A percentile compares a stretch with the other conserved stretches of the same genome.
Evolutionary conservation across 2,329 filamentous ascomycete species (phyloP).

Genomic region (Cadophora sp.): DNA sequence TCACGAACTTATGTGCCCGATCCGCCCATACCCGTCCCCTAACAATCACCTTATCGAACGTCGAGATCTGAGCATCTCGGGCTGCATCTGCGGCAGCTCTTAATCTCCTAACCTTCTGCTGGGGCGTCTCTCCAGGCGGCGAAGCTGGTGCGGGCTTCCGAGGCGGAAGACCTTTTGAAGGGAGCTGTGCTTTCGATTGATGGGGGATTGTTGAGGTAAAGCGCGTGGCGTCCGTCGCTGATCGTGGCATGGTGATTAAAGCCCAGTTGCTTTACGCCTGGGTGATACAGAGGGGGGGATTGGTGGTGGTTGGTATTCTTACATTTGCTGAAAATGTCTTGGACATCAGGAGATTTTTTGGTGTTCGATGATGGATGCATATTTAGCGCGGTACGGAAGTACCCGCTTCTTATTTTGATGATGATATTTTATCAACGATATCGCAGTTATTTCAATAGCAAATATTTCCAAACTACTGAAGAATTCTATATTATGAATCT

Average conservation of each 20-base stretch:
- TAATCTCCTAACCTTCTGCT: slow-evolving; percentile 46
- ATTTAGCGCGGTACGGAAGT: slow-evolving; percentile 35
- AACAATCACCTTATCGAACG: slow-evolving; percentile 43
- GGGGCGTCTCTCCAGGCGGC: slow-evolving; percentile 46
- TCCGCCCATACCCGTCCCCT: slow-evolving; percentile 47
- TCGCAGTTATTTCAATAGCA: neutral
- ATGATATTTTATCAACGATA: neutral
- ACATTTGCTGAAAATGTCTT: slow-evolving; percentile 30
- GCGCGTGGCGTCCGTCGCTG: slow-evolving; percentile 80
- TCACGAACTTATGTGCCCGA: slow-evolving; percentile 46
- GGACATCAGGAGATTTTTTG: slow-evolving; percentile 38
- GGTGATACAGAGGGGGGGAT: slow-evolving; percentile 9
- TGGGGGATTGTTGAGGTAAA: slow-evolving; percentile 76
- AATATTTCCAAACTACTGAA: neutral
- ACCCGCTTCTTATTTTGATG: slow-evolving; percentile 22
- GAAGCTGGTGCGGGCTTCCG: slow-evolving; percentile 36
- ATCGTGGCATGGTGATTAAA: slow-evolving; percentile 59
- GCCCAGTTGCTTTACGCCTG: neutral
- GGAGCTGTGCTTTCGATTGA: slow-evolving; percentile 46
- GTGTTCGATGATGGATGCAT: slow-evolving; percentile 32
- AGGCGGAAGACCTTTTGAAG: slow-evolving; percentile 26
- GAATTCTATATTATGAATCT: too few relatives aligned
- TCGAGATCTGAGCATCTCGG: slow-evolving; percentile 42
- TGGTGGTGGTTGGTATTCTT: slow-evolving; percentile 25
- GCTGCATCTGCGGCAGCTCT: slow-evolving; percentile 46